Percentiles rank a stretch among this genome's conserved stretches.
Conservation (phyloP, 345 rosid species). For the Syzygium oleosum region DNA sequence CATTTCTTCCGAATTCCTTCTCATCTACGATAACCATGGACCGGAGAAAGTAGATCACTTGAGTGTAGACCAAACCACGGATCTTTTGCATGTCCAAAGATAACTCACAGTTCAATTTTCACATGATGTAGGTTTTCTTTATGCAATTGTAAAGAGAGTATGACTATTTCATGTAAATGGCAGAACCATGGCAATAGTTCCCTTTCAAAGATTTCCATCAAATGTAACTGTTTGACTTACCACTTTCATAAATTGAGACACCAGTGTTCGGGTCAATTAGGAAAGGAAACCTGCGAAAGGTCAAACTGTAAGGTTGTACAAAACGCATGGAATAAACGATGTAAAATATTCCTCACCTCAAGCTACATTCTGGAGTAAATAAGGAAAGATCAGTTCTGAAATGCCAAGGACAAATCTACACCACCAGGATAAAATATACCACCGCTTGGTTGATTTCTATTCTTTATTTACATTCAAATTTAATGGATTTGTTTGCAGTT, state of each 20-base stretch:
- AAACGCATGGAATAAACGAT: neutral
- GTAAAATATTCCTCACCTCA: neutral
- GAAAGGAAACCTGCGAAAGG: slow-evolving; percentile 64
- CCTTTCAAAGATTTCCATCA: neutral
- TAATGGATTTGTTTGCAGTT: neutral
- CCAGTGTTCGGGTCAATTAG: slow-evolving; percentile 66
- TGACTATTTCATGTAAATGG: neutral
- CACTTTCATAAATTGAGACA: slow-evolving; percentile 68
- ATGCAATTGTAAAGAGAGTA: neutral
- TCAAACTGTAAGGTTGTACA: neutral
- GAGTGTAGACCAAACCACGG: neutral
- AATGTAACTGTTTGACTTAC: slow-evolving; percentile 24
- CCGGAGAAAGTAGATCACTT: neutral
- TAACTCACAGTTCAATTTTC: neutral
- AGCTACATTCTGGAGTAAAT: neutral
- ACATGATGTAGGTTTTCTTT: neutral
- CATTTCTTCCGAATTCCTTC: neutral
- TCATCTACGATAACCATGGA: neutral
- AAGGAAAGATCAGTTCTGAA: neutral
- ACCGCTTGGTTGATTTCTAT: neutral
- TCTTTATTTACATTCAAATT: neutral
- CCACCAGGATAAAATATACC: neutral
- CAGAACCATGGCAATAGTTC: neutral
- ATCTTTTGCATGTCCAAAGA: neutral
- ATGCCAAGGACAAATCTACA: neutral